Base-by-base conservation (phyloP, 371 early-diverging fungal genomes). In the Mucor piriformis region DNA sequence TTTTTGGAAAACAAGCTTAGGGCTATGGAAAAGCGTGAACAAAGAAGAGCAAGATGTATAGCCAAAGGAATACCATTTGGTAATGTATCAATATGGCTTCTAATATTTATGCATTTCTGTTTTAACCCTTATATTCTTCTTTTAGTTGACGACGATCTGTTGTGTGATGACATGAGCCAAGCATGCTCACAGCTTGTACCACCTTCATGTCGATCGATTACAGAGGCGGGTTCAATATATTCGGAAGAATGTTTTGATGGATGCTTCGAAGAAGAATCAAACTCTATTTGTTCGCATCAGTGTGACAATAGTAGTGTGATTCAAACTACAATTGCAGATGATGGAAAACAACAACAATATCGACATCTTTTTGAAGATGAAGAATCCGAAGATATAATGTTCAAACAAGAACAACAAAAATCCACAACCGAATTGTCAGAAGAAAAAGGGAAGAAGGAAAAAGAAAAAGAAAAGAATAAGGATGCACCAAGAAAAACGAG, bases 1-100 rank as follows among this genome's bases (percentile, higher is more conserved):
- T 67, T 71, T 37, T 73, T 92, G 4, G 91, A 90, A 59, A 83
- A 84, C 42, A 80, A 77, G 8, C 35, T 82, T 13, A 76, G 83
- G 23, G 73, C 72, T 35, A 63, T 64, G 46, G 73, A 70, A 34
- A 73, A 73, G 51, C 49, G 70, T 21, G 73, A 73, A 38, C 73
- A 73, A 47, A 60, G 70, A 50, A 57, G 62, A 59, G 70, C 64
- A 38, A 47, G 69, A 50, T 69, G 69, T 34, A 64, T 64, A 18
- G 64, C 69, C 8, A 69, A 69, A 54, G 69, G 69, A 12, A 61
- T 69, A 24, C 69, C 69, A 23, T 69, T 61, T 54, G 59, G 64
- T 69, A 59, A 40, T 12, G 18, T 29, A 23, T 13, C 23, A n/a
- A n/a, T n/a, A n/a, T n/a, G n/a, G n/a, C n/a, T n/a, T n/a, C n/a